These are phyloP conservation scores for Chimonanthus praecox DNA, from an alignment of 164 flowering plant species.

Conservation along the genomic window DNA sequence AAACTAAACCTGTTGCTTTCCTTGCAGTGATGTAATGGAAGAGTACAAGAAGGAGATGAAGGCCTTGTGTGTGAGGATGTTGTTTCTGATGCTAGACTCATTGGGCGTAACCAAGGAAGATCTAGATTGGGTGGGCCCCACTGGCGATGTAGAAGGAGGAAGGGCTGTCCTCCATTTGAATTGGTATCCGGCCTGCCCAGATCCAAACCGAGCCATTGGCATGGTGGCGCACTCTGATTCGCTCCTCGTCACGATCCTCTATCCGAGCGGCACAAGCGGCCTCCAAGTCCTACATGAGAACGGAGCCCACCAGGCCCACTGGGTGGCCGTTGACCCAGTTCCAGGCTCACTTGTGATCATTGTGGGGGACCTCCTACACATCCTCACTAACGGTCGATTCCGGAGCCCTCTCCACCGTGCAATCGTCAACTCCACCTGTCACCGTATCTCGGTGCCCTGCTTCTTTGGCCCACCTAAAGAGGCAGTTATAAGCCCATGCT, in stretches of 20 bases:
- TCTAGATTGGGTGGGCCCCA: slow-evolving; percentile 35
- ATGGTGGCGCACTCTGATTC: slow-evolving; percentile 85
- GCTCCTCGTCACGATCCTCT: slow-evolving; percentile 66
- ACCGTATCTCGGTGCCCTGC: slow-evolving; percentile 47
- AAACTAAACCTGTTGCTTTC: not conserved
- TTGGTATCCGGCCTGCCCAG: slow-evolving; percentile 78
- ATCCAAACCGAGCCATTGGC: slow-evolving; percentile 92
- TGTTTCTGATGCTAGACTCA: slow-evolving; percentile 56
- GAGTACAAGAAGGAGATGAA: slow-evolving; percentile 70
- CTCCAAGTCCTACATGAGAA: slow-evolving; percentile 1
- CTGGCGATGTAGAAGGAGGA: not conserved
- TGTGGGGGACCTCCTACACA: slow-evolving; percentile 74
- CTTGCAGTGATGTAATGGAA: slow-evolving; percentile 48
- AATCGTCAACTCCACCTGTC: slow-evolving; percentile 34
- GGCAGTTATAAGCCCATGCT: slow-evolving; percentile 41
- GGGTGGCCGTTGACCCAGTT: slow-evolving; percentile 69
- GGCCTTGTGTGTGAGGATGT: slow-evolving; percentile 38
- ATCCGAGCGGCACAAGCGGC: slow-evolving; percentile 62
- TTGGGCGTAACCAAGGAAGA: slow-evolving; percentile 53
- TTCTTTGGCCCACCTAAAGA: slow-evolving; percentile 43
- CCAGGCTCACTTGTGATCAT: slow-evolving; percentile 59
- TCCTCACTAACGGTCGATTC: slow-evolving; percentile 62
- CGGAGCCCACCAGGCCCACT: slow-evolving; percentile 33
- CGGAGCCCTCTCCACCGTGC: slow-evolving; percentile 51
- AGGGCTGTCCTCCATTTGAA: slow-evolving; percentile 44